Evolutionary conservation across 331 rosid genomes (phyloP), one percentile per base, ranked within the genome.

Genomic region (Spiraea crenata): DNA sequence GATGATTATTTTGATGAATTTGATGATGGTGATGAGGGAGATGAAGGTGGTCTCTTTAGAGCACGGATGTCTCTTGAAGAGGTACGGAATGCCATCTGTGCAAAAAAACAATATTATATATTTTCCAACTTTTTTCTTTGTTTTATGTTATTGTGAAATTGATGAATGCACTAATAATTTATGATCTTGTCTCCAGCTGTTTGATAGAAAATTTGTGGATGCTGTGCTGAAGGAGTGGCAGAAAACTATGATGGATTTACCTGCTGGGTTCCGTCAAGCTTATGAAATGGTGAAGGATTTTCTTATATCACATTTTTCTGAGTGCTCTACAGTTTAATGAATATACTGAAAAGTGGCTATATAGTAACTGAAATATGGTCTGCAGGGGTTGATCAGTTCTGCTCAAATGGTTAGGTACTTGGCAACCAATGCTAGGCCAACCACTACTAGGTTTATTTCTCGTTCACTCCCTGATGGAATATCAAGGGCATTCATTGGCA

Each of bases 141-240:
- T 66, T 64, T 42, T 54, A 63, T 74, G 65, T 62, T 62, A 66
- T 74, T 65, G 73, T 79, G 63, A 62, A 42, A 48, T 70, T 54
- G 67, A 38, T 35, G 57, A 8, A 51, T 70, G 79, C 34, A 46
- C 38, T 77, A 61, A 55, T 11, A 63, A 37, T 25, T 73, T 76
- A 54, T 83, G 48, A 81, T 47, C 50, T 76, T 77, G 74, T 76
- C 78, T 65, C 70, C 82, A 95, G 99, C 85, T 91, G 73, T 95
- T 95, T 85, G 97, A 95, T 80, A 87, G 88, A 15, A 95, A 95
- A 79, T 95, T 95, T 82, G 95, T 95, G 63, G 97, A 95, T 76
- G 97, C 99, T 1, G 96, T 95, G 56, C 83, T 91, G 84, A 87
- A 85, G 48, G 99, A 95, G 85, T 95, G 99, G 97, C 97, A 91